Conservation (phyloP, 805 yeast genomes). For the Schwanniomyces sp. region DNA sequence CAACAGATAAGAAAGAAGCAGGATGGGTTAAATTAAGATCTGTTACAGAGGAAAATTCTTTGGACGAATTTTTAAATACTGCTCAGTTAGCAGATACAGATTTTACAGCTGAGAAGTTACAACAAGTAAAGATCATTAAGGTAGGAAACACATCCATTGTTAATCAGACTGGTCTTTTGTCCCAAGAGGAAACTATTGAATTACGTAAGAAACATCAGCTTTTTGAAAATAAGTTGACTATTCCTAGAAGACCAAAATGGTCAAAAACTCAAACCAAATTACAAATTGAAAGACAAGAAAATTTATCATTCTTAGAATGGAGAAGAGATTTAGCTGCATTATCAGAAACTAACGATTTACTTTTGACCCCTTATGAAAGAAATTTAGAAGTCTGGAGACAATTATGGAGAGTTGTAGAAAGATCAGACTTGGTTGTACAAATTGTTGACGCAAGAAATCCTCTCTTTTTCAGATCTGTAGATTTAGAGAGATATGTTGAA, state of each 20-base stretch:
- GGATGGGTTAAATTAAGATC: slow-evolving; percentile 89
- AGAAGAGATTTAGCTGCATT: slow-evolving; percentile 83
- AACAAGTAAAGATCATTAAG: slow-evolving; percentile 80
- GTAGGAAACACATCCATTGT: slow-evolving; percentile 54
- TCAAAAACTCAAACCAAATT: slow-evolving; percentile 62
- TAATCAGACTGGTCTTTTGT: slow-evolving; percentile 49
- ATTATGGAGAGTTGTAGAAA: slow-evolving; percentile 95
- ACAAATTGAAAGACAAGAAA: slow-evolving; percentile 84
- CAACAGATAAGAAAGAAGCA: slow-evolving; percentile 82
- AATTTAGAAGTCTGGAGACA: slow-evolving; percentile 98
- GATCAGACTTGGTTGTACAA: slow-evolving; percentile 91
- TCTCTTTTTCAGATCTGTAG: slow-evolving; percentile 81
- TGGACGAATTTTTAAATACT: slow-evolving; percentile 92
- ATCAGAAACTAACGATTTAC: slow-evolving; percentile 80
- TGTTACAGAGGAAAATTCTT: slow-evolving; percentile 89
- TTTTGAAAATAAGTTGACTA: slow-evolving; percentile 70
- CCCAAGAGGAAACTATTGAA: slow-evolving; percentile 63
- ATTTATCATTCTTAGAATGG: slow-evolving; percentile 91
- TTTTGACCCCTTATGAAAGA: slow-evolving; percentile 95
- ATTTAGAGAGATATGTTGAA: slow-evolving; percentile 78
- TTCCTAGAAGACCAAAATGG: slow-evolving; percentile 96
- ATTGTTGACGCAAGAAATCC: slow-evolving; percentile 98
- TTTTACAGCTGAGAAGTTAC: slow-evolving; percentile 86
- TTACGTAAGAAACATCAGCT: slow-evolving; percentile 62
- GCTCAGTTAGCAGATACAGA: slow-evolving; percentile 97